Base-by-base conservation (phyloP, 495 filamentous ascomycete genomes). In the Ascodesmis nigricans region DNA sequence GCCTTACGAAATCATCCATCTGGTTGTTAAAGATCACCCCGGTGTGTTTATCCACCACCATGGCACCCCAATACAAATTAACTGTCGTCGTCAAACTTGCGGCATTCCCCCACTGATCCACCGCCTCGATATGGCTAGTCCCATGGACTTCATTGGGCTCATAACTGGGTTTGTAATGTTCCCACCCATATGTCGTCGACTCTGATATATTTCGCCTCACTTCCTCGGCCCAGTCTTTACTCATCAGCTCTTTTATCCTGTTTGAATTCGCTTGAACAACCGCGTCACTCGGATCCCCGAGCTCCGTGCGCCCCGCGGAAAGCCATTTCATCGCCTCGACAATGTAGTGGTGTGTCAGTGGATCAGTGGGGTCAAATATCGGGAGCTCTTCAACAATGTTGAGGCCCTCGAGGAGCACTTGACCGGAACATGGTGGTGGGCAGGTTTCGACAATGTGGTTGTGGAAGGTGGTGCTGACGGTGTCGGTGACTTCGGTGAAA, bases 301-400 rank as follows among this genome's bases (percentile, higher is more conserved):
- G 52, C 26, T 52, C 49, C 4, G 49, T 52, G 6, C 49, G 47
- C 16, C 49, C 49, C 8, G 49, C 47, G 2, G 48, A 52, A 9
- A 52, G 45, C 47, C 47, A 51, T 28, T 52, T 52, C 49, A 52
- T 52, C n/a, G 33, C 42, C 35, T 52, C 49, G 16, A 52, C 35
- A 7, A 52, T 31, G 26, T 43, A 35, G 22, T 52, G 49, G 21
- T 41, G 36, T 5, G 47, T 41, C 16, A 46, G 5, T 5, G 47
- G 35, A 11, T 34, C 19, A 20, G 34, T 21, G 16, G 49, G 34
- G 21, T 52, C 40, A 21, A 15, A 36, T 37, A 52, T 46, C 29
- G 44, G 21, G 4, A 51, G 24, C 3, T 25, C 35, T 35, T 52
- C 49, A 15, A 44, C 49, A 21, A 52, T 52, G 29, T 52, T 51